A percentile compares a stretch with the other conserved stretches of the same genome.
Evolutionary conservation across 139 green algal genomes (phyloP).

Genomic region (Micromonas pusilla): DNA sequence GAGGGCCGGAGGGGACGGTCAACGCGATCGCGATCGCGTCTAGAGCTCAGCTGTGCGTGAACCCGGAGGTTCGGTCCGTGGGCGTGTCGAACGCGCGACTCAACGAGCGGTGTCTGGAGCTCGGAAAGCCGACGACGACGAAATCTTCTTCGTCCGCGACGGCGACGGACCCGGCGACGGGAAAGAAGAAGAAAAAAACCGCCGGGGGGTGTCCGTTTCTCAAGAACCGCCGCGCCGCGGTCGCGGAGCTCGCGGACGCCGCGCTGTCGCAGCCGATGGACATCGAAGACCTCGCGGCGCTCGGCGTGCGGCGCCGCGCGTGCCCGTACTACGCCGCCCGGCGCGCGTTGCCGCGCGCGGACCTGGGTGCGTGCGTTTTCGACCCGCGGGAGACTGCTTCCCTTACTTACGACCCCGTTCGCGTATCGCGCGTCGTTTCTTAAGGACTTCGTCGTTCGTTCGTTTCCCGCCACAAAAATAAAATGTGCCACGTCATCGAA

Average conservation of each 20-base stretch:
- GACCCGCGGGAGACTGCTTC: too few relatives aligned
- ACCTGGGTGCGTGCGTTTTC: too few relatives aligned
- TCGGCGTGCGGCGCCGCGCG: slow-evolving; percentile 43
- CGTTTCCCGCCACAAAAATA: too few relatives aligned
- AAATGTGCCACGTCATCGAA: too few relatives aligned
- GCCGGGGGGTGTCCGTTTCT: slow-evolving; percentile 37
- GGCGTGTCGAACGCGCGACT: slow-evolving; percentile 24
- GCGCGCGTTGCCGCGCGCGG: slow-evolving; percentile 53
- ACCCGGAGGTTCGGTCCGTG: slow-evolving; percentile 58
- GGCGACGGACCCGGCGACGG: slow-evolving; percentile 46
- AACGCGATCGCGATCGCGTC: slow-evolving; percentile 31
- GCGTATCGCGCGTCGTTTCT: too few relatives aligned
- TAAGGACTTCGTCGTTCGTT: too few relatives aligned
- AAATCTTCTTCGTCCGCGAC: slow-evolving; percentile 15
- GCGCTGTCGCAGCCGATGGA: slow-evolving; percentile 58
- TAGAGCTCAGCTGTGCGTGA: slow-evolving; percentile 74
- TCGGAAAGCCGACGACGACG: not conserved
- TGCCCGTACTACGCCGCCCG: slow-evolving; percentile 90
- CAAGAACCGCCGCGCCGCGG: slow-evolving; percentile 15
- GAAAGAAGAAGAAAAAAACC: slow-evolving; percentile 16
- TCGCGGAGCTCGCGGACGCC: slow-evolving; percentile 21
- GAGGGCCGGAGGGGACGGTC: slow-evolving; percentile 16
- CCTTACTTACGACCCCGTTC: too few relatives aligned
- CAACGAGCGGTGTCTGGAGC: slow-evolving; percentile 19
- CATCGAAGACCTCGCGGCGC: slow-evolving; percentile 78